Evolutionary conservation across 73 alveolate genomes (phyloP).

Genomic region (Symbiodinium natans): DNA sequence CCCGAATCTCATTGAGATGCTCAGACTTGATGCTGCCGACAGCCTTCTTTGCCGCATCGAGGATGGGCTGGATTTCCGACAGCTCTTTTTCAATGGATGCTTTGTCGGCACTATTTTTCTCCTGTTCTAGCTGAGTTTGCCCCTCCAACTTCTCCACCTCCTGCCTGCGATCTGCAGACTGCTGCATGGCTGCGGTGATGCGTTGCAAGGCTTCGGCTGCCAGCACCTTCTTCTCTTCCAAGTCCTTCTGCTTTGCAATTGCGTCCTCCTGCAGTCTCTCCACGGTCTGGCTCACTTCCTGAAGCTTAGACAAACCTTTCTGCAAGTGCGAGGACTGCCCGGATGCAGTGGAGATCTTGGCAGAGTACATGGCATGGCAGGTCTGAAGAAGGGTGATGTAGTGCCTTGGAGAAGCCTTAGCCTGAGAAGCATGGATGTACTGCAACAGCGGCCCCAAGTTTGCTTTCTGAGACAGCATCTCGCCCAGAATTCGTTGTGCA

Average conservation of each 20-base stretch:
- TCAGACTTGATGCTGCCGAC: constrained; percentile 98
- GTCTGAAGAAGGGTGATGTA: constrained; percentile 88
- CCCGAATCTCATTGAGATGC: constrained; percentile 97
- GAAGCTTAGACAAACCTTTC: constrained; percentile 99
- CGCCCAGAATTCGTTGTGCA: constrained; percentile 90
- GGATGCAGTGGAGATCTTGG: constrained; percentile 97
- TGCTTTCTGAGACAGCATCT: constrained; percentile 94
- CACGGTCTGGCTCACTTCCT: constrained; percentile 99
- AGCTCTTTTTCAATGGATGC: constrained; percentile 95
- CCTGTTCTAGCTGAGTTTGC: constrained; percentile 51
- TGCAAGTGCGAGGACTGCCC: constrained; percentile 98
- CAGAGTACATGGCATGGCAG: constrained; percentile 95
- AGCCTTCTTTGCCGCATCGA: constrained; percentile 97
- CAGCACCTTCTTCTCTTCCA: constrained; percentile 96
- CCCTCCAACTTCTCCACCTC: constrained; percentile 96
- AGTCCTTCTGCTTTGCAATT: constrained; percentile 34
- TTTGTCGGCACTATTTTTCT: constrained; percentile 67
- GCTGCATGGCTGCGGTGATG: constrained; percentile 98
- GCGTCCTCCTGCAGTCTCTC: constrained; percentile 94
- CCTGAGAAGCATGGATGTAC: constrained; percentile 89
- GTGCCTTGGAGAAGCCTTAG: constrained; percentile 78
- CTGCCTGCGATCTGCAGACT: constrained; percentile 96
- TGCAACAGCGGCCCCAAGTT: constrained; percentile 71
- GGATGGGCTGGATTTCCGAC: constrained; percentile 97
- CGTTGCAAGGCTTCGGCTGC: constrained; percentile 98